These are phyloP conservation scores for Gnomoniopsis sp. DNA, from an alignment of 2,329 filamentous ascomycete genomes.

Conservation along the genomic window DNA sequence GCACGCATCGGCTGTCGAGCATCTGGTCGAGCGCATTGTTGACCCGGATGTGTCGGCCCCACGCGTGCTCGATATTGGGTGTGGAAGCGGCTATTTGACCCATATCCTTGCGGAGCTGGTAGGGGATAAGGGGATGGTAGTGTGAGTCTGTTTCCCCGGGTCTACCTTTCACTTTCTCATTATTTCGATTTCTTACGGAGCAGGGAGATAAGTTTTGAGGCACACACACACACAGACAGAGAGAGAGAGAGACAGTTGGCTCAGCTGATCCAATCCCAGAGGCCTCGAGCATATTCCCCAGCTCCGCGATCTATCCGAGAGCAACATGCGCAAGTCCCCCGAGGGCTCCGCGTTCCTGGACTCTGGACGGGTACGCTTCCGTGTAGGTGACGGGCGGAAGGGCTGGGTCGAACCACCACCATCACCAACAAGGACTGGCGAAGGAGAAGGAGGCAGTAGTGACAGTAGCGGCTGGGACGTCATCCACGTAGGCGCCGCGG, in stretches of 20 bases:
- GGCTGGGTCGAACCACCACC: constrained; percentile 59
- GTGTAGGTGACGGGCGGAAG: constrained; percentile 70
- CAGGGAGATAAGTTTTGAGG: too few relatives aligned
- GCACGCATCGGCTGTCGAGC: constrained; percentile 53
- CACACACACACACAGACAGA: too few relatives aligned
- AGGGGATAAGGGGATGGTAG: too few relatives aligned
- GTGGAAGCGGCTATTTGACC: constrained; percentile 79
- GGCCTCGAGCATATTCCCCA: constrained; percentile 71
- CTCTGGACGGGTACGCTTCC: constrained; percentile 64
- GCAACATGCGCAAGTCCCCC: constrained; percentile 63
- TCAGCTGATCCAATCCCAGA: too few relatives aligned
- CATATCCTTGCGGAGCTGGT: constrained; percentile 82
- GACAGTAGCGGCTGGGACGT: constrained; percentile 71
- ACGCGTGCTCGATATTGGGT: constrained; percentile 70
- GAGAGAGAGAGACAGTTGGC: too few relatives aligned
- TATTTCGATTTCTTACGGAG: too few relatives aligned
- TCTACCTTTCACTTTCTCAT: too few relatives aligned
- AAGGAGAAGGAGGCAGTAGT: constrained; percentile 43
- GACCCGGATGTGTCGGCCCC: constrained; percentile 37
- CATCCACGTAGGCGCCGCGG: constrained; percentile 92
- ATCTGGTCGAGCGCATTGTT: constrained; percentile 38
- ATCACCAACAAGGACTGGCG: too few relatives aligned
- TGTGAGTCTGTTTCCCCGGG: too few relatives aligned
- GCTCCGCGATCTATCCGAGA: constrained; percentile 58
- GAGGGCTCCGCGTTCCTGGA: constrained; percentile 59